Evolutionary conservation across 331 rosid genomes (phyloP).

Genomic region (Prunus yedoensis): DNA sequence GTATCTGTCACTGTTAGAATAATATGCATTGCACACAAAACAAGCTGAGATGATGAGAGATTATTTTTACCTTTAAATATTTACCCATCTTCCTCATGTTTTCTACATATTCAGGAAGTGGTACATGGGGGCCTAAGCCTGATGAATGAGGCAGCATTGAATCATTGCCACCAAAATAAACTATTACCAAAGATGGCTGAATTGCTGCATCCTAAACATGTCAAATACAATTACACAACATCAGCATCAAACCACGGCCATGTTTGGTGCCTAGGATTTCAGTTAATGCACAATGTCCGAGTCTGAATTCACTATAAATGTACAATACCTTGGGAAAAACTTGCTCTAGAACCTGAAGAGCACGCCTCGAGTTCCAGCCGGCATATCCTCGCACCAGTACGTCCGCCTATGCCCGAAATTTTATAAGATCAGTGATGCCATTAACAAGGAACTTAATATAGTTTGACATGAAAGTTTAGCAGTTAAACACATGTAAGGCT

Average conservation of each 20-base stretch:
- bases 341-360: constrained; percentile 48
- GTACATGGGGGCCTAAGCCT: constrained; percentile 58
- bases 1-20: neutral
- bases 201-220: constrained; percentile 40
- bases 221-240: constrained; percentile 18
- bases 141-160: constrained; percentile 55
- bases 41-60: too few relatives aligned
- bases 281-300: neutral
- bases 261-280: too few relatives aligned
- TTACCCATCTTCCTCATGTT: constrained; percentile 74
- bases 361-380: constrained; percentile 76
- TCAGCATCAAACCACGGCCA: neutral
- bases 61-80: constrained; percentile 57
- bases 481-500: too few relatives aligned
- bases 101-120: constrained; percentile 73
- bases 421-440: neutral
- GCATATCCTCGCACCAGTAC: constrained; percentile 62
- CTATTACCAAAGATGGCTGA: constrained; percentile 83
- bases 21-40: neutral
- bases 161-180: constrained; percentile 94
- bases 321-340: constrained; percentile 62
- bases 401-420: constrained; percentile 49
- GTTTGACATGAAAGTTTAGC: neutral
- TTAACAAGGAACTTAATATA: neutral
- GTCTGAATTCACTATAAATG: neutral